Base-by-base conservation (phyloP, 352 stramenopile species). In the Phytophthora palmivora region DNA sequence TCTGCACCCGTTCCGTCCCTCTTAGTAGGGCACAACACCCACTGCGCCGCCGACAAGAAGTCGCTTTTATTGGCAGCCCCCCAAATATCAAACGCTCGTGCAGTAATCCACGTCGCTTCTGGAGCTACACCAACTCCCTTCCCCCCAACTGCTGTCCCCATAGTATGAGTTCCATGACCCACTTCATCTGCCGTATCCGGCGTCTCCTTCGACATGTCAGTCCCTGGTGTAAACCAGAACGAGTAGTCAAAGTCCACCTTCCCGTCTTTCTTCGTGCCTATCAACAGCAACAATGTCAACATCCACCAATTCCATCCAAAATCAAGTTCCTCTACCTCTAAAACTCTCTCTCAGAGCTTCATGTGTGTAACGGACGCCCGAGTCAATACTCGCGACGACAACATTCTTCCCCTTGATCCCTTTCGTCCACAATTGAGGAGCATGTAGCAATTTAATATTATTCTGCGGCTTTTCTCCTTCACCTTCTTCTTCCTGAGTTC, bases 351-450 rank as follows among this genome's bases (percentile, higher is more conserved):
- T 50, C 33, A 92, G 47, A 15, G 75, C 70, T 26, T 88, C 74
- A 50, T 92, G 83, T 0, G 83, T 82, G 70, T 89, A 91, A 12
- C 83, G 76, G 33, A 91, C 81, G 11, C 83, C 81, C 6, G 81
- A 89, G 57, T 92, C 83, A 52, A 92, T 90, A 47, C 77, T 92
- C 0, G 76, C 81, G 10, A 92, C 64, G n/a, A 82, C 73, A 6
- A 92, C 49, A 9, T 71, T 67, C 18, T 70, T 61, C 8, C 81
- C 83, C 24, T 48, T 72, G 0, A 69, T 60, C 11, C 70, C 69
- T 43, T 38, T 47, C 0, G 38, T 39, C 83, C 83, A 92, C 19
- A 89, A 58, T 30, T 84, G 59, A 5, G 72, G 73, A 10, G 73
- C 82, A 66, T 85, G 73, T 5, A 88, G 53, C 21, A 85, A 21